Evolutionary conservation across 202 grass and related monocot genomes (phyloP), one percentile per base, ranked within the genome.

Genomic region (Cymbopogon flexuosus): DNA sequence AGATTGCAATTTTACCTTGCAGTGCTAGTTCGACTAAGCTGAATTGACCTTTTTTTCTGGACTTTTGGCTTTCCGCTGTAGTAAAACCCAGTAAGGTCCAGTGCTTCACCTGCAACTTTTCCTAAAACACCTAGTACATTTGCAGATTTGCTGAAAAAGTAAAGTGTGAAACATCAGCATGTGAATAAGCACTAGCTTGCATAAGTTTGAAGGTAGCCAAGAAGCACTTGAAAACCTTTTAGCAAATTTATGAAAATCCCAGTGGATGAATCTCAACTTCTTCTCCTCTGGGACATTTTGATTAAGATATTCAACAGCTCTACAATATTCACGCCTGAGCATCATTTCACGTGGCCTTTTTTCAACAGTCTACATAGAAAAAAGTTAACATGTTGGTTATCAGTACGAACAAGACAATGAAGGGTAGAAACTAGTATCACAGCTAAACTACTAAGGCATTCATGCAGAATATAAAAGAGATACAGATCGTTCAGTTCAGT

Each of bases 341-440:
- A 98, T 98, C 95, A 98, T 98, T 85, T 98, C 95, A 61, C 95
- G 90, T 39, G 95, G 92, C 83, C 95, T 98, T 98, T 98, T 98
- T 75, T 98, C 95, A 85, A 95, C 88, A 62, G 90, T 98, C 95
- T 98, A 80, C 86, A 89, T 27, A 71, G n/a, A 76, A 5, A 19
- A 81, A 89, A 60, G 5, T 29, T 42, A 54, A 59, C 60, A 62
- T 39, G 13, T 31, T 65, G 39, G 35, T 12, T 77, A 12, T 14
- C 23, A 33, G 1, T 57, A 81, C 10, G 80, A 77, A 84, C n/a
- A 84, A 84, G 54, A 69, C 30, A 75, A 75, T 24, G 4, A 54
- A 37, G 42, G 52, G 11, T 60, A 73, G 21, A 67, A 79, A 21
- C 19, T 61, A 41, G n/a, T 69, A 61, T 61, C 11, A 22, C 10